Percentiles rank a stretch among this genome's conserved stretches.
phyloP scores from a whole-genome alignment of 1,284 basidiomycete species.

The Fomitopsis pinicola region DNA sequence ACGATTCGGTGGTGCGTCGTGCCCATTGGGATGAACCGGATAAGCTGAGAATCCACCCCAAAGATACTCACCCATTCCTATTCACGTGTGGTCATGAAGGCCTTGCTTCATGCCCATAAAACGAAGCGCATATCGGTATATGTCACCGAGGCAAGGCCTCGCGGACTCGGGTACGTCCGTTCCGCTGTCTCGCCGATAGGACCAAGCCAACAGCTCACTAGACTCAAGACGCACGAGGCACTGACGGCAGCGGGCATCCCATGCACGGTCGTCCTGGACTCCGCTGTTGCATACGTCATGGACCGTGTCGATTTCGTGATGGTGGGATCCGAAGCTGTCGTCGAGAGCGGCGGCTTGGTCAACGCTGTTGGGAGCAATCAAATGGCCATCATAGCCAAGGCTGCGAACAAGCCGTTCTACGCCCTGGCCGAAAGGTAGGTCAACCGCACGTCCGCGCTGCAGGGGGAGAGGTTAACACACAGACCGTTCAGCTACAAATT shows the following conservation, averaged over 20 bases:
- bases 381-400: slow-evolving; percentile 94
- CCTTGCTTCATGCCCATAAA: slow-evolving; percentile 84
- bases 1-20: slow-evolving; percentile 79
- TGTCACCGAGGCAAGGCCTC: slow-evolving; percentile 93
- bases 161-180: slow-evolving; percentile 66
- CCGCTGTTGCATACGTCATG: slow-evolving; percentile 96
- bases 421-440: slow-evolving; percentile 88
- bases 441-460: slow-evolving; percentile 11
- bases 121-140: slow-evolving; percentile 95
- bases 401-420: slow-evolving; percentile 94
- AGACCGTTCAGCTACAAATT: slow-evolving; percentile 80
- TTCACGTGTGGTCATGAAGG: slow-evolving; percentile 94
- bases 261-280: slow-evolving; percentile 93
- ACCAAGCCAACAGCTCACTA: slow-evolving; percentile 27
- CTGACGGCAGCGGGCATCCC: slow-evolving; percentile 87
- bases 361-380: slow-evolving; percentile 94
- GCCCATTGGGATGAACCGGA: slow-evolving; percentile 1
- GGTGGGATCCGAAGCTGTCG: slow-evolving; percentile 96
- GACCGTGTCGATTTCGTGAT: slow-evolving; percentile 89
- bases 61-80: slow-evolving; percentile 95
- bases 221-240: slow-evolving; percentile 84
- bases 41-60: slow-evolving; percentile 2
- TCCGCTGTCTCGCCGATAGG: slow-evolving; percentile 3
- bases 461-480: slow-evolving; percentile 15
- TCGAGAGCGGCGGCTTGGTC: slow-evolving; percentile 87